phyloP scores from a whole-genome alignment of 352 stramenopile genomes.

The Pythium oligandrum region DNA sequence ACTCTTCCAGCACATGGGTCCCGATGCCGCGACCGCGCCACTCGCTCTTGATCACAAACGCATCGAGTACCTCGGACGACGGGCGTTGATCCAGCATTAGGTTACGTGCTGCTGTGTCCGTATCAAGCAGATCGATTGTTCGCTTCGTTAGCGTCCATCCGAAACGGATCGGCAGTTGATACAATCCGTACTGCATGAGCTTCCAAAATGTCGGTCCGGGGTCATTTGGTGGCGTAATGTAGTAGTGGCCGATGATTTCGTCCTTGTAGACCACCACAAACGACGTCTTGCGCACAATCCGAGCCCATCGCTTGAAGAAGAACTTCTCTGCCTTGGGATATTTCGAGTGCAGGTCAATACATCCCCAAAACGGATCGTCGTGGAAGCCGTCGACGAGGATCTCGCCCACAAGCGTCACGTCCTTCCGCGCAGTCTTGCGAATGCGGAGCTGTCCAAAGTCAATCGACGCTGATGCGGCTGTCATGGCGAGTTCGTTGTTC shows the following conservation, averaged over 20 bases:
- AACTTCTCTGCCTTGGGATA: background rate
- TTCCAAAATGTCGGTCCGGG: background rate
- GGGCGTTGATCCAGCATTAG: background rate
- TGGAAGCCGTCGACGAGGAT: conserved; percentile 8
- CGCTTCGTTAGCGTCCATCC: conserved; percentile 4
- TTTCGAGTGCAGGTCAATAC: conserved; percentile 4
- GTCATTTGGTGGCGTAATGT: background rate
- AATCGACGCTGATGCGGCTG: background rate
- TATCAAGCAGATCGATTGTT: conserved; percentile 5
- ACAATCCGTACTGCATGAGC: conserved; percentile 3
- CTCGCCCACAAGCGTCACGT: conserved; percentile 4
- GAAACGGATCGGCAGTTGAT: conserved; percentile 5
- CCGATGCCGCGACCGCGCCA: conserved; percentile 10
- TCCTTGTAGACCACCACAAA: conserved; percentile 2
- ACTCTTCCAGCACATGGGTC: conserved; percentile 4
- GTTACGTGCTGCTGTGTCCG: background rate
- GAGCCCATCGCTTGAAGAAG: background rate
- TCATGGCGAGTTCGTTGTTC: too few relatives aligned
- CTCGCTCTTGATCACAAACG: conserved; percentile 7
- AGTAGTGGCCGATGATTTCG: conserved; percentile 4
- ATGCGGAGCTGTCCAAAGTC: conserved; percentile 3
- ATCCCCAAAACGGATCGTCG: conserved; percentile 5
- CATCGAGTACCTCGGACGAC: conserved; percentile 6
- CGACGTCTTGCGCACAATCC: background rate
- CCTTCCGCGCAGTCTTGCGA: conserved; percentile 6